A percentile compares a stretch with the other conserved stretches of the same genome.
Conservation (phyloP, 2,329 filamentous ascomycete species). For the Hypomyces rosellus region DNA sequence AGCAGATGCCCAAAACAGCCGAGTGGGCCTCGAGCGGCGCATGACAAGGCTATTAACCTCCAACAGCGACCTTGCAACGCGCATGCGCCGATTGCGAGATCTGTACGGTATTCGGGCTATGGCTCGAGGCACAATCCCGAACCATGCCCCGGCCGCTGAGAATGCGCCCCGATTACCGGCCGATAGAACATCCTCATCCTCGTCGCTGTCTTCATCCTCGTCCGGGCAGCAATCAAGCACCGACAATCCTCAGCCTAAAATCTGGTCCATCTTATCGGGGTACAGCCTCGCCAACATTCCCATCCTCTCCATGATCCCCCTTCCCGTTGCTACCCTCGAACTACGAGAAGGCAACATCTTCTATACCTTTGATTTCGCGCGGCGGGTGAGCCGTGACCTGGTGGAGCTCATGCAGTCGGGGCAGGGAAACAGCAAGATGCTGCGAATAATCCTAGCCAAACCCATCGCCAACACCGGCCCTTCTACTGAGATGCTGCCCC, state of each 20-base stretch:
- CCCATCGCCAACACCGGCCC: constrained; percentile 6
- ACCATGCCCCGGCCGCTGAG: constrained; percentile 11
- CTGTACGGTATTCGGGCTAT: constrained; percentile 15
- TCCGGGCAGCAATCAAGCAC: constrained; percentile 1
- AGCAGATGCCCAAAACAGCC: constrained; percentile 30
- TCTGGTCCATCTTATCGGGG: constrained; percentile 22
- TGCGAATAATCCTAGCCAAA: constrained; percentile 9
- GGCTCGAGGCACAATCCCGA: constrained; percentile 11
- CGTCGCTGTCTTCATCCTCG: constrained; percentile 8
- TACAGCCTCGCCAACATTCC: constrained; percentile 26
- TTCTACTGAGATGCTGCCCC: not conserved
- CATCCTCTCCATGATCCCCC: constrained; percentile 25
- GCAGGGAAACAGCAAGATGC: constrained; percentile 13
- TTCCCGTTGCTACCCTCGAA: constrained; percentile 26
- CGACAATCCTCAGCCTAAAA: constrained; percentile 10
- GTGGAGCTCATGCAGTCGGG: constrained; percentile 18
- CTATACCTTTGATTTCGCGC: constrained; percentile 25
- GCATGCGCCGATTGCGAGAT: constrained; percentile 24
- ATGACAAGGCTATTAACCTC: constrained; percentile 29
- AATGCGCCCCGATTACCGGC: constrained; percentile 12
- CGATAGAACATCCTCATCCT: constrained; percentile 13
- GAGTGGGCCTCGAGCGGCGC: constrained; percentile 27
- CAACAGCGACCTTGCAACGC: constrained; percentile 26
- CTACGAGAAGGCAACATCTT: constrained; percentile 26
- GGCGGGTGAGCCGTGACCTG: constrained; percentile 23